These are phyloP conservation scores for Diutina ranongensis DNA, from an alignment of 1,139 yeast genomes.

Conservation along the genomic window DNA sequence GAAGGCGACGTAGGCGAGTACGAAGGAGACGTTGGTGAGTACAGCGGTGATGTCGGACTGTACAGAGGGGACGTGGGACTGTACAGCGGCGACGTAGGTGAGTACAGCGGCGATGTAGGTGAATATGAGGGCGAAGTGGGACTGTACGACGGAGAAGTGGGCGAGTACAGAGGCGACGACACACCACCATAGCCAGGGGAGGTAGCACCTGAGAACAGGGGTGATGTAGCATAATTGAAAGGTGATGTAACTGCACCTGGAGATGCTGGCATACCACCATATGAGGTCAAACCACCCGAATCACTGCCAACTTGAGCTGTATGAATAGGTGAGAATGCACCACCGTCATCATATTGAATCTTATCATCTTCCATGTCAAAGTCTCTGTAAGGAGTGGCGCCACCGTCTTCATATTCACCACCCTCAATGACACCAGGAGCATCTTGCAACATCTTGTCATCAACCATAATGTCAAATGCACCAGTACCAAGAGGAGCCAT, in stretches of 20 bases:
- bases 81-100: constrained; percentile 62
- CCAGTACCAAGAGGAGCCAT: constrained; percentile 99
- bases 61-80: constrained; percentile 16
- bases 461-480: constrained; percentile 90
- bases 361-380: constrained; percentile 70
- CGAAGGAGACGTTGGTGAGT: constrained; percentile 7
- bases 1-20: constrained; percentile 6
- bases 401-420: constrained; percentile 52
- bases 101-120: constrained; percentile 65
- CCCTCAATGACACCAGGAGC: constrained; percentile 10
- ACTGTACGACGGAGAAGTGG: constrained; percentile 53
- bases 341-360: constrained; percentile 68
- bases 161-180: constrained; percentile 41
- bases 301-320: constrained; percentile 77
- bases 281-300: constrained; percentile 87
- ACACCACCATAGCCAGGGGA: constrained; percentile 51
- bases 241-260: constrained; percentile 48
- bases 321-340: constrained; percentile 89
- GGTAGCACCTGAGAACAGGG: constrained; percentile 30
- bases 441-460: constrained; percentile 69
- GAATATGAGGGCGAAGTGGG: constrained; percentile 47
- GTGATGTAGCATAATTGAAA: constrained; percentile 41
- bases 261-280: constrained; percentile 50
- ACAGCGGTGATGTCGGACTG: constrained; percentile 11
- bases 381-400: constrained; percentile 88